Conservation (phyloP, 2,329 filamentous ascomycete species). For the Fusarium sp. region DNA sequence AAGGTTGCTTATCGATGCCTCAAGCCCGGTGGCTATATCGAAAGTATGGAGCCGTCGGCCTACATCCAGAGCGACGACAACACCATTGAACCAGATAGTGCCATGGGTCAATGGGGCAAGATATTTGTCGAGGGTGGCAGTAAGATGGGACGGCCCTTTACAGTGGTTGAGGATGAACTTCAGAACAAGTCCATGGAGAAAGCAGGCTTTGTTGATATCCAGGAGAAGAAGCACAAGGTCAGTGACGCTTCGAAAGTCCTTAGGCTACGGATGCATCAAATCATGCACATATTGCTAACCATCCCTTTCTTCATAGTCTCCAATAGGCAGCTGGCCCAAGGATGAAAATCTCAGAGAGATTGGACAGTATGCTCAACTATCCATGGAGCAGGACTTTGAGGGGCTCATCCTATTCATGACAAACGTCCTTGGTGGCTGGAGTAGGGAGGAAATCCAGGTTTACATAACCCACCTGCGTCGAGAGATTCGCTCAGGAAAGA, state of each 20-base stretch:
- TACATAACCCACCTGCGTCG: not conserved
- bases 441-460: conserved; percentile 2
- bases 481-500: conserved; percentile 1
- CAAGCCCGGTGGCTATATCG: conserved; percentile 62
- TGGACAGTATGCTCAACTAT: conserved; percentile 12
- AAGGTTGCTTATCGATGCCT: conserved; percentile 57
- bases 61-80: conserved; percentile 40
- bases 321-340: conserved; percentile 11
- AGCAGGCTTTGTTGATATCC: conserved; percentile 41
- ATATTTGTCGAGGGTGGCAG: conserved; percentile 36
- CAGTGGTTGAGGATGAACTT: conserved; percentile 30
- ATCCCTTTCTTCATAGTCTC: not conserved
- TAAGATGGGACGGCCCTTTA: conserved; percentile 40
- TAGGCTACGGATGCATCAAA: not conserved
- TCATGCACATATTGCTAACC: not conserved
- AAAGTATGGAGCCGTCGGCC: conserved; percentile 40
- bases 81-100: conserved; percentile 36
- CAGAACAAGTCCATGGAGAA: conserved; percentile 29
- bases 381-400: conserved; percentile 11
- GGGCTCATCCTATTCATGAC: conserved; percentile 15
- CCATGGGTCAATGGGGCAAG: conserved; percentile 31
- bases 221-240: not conserved
- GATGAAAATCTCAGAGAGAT: conserved; percentile 11
- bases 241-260: not conserved
- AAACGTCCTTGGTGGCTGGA: conserved; percentile 5